Conservation (phyloP, 2,329 filamentous ascomycete genomes). For the Sclerotinia trifoliorum region DNA sequence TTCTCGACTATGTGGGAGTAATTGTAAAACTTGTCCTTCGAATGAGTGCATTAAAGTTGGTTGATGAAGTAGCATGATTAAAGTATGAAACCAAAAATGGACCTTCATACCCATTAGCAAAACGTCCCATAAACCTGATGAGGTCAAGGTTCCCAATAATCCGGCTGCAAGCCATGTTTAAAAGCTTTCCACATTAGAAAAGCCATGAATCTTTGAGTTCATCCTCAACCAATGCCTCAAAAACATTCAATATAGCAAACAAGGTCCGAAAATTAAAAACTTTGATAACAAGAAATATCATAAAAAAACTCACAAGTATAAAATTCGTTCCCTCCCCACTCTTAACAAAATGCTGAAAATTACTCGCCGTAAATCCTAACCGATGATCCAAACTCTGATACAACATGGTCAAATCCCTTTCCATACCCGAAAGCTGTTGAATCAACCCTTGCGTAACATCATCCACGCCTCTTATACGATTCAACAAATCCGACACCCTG, state of each 20-base stretch:
- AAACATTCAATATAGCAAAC: too few relatives aligned
- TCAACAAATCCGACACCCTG: conserved; percentile 78
- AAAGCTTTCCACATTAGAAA: too few relatives aligned
- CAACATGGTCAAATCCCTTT: conserved; percentile 69
- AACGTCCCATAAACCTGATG: conserved; percentile 47
- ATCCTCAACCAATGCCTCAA: too few relatives aligned
- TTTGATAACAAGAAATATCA: background rate
- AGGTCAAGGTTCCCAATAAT: too few relatives aligned
- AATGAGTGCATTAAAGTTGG: conserved; percentile 80
- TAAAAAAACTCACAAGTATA: conserved; percentile 66
- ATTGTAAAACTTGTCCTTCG: conserved; percentile 64
- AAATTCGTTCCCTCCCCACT: conserved; percentile 82
- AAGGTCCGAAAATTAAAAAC: too few relatives aligned
- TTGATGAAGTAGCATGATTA: conserved; percentile 82
- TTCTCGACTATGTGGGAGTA: conserved; percentile 78
- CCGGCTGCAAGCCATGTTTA: too few relatives aligned
- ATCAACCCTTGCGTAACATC: conserved; percentile 76
- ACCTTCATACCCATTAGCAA: conserved; percentile 74
- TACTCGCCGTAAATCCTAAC: conserved; percentile 79
- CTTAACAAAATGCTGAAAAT: conserved; percentile 82
- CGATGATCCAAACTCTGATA: conserved; percentile 72
- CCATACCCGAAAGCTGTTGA: conserved; percentile 71
- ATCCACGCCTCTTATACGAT: conserved; percentile 71
- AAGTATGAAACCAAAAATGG: conserved; percentile 79
- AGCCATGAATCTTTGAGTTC: too few relatives aligned